Evolutionary conservation across 495 filamentous ascomycete species (phyloP).

Genomic region (Glarea lozoyensis): DNA sequence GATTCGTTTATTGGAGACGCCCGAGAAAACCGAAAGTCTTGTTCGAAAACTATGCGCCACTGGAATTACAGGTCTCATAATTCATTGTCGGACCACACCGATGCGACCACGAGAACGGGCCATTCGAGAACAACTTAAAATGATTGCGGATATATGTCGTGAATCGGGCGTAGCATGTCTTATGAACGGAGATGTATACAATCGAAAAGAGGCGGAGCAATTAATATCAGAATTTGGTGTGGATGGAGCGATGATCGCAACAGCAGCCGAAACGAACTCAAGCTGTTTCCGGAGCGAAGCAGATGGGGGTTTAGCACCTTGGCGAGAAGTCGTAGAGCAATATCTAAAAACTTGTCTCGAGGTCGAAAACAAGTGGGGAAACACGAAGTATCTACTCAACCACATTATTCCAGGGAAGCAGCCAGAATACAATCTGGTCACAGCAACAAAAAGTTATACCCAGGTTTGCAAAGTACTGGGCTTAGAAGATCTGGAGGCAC

Average conservation of each 20-base stretch:
- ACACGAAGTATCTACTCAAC: constrained; percentile 83
- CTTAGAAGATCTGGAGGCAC: constrained; percentile 47
- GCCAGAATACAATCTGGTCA: constrained; percentile 44
- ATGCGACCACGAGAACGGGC: constrained; percentile 89
- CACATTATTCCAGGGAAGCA: constrained; percentile 80
- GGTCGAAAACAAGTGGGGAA: constrained; percentile 75
- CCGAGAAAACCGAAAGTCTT: constrained; percentile 59
- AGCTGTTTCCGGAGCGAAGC: constrained; percentile 64
- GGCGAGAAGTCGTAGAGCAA: constrained; percentile 64
- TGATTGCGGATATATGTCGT: constrained; percentile 68
- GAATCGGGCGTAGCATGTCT: constrained; percentile 79
- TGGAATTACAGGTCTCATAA: constrained; percentile 83
- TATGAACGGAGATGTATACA: constrained; percentile 88
- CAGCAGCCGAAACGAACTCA: constrained; percentile 77
- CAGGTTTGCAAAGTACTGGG: constrained; percentile 54
- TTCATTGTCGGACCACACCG: constrained; percentile 91
- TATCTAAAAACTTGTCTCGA: constrained; percentile 65
- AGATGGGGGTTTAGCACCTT: constrained; percentile 57
- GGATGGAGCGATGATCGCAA: constrained; percentile 96
- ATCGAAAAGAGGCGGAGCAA: constrained; percentile 53
- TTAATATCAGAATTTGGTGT: constrained; percentile 68
- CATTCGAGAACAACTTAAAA: constrained; percentile 73
- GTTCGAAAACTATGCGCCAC: constrained; percentile 69
- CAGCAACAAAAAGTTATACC: constrained; percentile 50
- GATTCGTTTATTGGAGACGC: constrained; percentile 77